phyloP scores from a whole-genome alignment of 805 yeast species.

The Ogataea henricii region DNA sequence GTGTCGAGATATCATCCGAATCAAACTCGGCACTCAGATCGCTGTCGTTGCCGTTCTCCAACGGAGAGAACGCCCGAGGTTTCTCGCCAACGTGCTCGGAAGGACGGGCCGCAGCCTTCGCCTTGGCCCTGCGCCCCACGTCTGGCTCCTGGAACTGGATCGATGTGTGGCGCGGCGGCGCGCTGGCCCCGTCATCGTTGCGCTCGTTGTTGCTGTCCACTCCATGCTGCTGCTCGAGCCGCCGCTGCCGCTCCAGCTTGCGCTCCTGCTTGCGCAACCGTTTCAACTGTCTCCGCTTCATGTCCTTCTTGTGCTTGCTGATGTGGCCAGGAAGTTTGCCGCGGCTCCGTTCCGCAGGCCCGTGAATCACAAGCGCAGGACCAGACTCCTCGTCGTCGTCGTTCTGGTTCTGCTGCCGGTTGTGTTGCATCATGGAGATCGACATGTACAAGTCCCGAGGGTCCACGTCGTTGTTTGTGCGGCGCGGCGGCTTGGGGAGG shows the following conservation, averaged over 20 bases:
- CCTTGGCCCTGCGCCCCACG: not conserved
- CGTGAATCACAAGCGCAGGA: slow-evolving; percentile 73
- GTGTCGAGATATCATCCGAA: slow-evolving; percentile 11
- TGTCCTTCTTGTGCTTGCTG: slow-evolving; percentile 19
- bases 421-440: slow-evolving; percentile 72
- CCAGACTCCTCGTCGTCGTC: slow-evolving; percentile 52
- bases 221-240: slow-evolving; percentile 11
- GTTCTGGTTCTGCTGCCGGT: slow-evolving; percentile 35
- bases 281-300: slow-evolving; percentile 26
- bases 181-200: not conserved
- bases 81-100: not conserved
- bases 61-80: not conserved
- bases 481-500: slow-evolving; percentile 56
- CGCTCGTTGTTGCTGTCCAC: not conserved
- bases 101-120: not conserved
- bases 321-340: slow-evolving; percentile 28
- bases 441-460: slow-evolving; percentile 87
- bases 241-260: slow-evolving; percentile 6
- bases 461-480: slow-evolving; percentile 49
- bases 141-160: slow-evolving; percentile 26
- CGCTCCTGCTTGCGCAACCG: slow-evolving; percentile 19
- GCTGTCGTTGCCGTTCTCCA: slow-evolving; percentile 19
- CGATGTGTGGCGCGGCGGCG: slow-evolving; percentile 14
- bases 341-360: slow-evolving; percentile 72
- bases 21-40: slow-evolving; percentile 28